phyloP scores from a whole-genome alignment of 2,329 filamentous ascomycete genomes.

The Fusarium bactridioides region DNA sequence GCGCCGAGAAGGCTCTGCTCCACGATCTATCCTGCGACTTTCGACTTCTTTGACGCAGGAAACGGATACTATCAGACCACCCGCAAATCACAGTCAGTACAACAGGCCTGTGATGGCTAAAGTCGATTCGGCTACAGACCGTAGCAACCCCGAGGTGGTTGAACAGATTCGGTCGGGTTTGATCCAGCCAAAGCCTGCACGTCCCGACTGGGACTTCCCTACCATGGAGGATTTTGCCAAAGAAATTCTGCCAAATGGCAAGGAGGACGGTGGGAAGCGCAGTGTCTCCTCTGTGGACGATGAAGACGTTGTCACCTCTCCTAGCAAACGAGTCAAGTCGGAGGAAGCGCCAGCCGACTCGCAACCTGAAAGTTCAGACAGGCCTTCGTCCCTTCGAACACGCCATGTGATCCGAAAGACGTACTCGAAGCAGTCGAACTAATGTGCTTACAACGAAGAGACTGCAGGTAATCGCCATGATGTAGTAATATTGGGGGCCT shows the following conservation, averaged over 20 bases:
- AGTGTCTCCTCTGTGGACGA: not conserved
- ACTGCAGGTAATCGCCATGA: not conserved
- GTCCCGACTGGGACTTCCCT: constrained; percentile 27
- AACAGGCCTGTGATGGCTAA: constrained; percentile 32
- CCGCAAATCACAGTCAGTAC: constrained; percentile 35
- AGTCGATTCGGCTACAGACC: not conserved
- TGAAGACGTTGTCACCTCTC: not conserved
- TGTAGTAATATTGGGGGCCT: not conserved
- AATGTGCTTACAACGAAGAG: not conserved
- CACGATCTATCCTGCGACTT: constrained; percentile 49
- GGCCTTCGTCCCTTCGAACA: not conserved
- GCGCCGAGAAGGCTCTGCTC: constrained; percentile 42
- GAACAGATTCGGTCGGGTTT: constrained; percentile 42
- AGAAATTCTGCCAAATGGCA: constrained; percentile 2
- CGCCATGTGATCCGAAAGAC: not conserved
- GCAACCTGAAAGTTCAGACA: not conserved
- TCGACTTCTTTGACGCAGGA: constrained; percentile 16
- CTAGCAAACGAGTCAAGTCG: constrained; percentile 25
- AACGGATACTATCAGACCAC: not conserved
- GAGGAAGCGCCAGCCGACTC: not conserved
- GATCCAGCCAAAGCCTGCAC: constrained; percentile 14
- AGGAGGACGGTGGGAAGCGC: not conserved
- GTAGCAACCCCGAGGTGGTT: constrained; percentile 30
- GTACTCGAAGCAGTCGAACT: constrained; percentile 11
- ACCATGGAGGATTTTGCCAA: constrained; percentile 41